Evolutionary conservation across 1,139 yeast genomes (phyloP), one percentile per base, ranked within the genome.

Genomic region (Candida labiduridarum): DNA sequence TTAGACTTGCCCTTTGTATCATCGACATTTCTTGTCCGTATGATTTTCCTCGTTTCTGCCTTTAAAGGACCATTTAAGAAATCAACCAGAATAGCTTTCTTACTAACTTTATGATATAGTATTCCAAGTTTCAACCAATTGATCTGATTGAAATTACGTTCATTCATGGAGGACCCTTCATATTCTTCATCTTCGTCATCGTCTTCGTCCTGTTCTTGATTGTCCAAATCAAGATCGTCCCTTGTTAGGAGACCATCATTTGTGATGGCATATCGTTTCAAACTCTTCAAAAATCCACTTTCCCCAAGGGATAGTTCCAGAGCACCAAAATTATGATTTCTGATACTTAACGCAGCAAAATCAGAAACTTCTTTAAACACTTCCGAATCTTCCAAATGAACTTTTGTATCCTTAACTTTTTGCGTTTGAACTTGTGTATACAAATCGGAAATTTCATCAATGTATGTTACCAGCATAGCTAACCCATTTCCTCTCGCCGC

Each of bases 61-160:
- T 81, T 83, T 47, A 89, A 69, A 0, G 96, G 92, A 0, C 96
- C 96, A 49, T 84, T 71, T 54, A 89, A 66, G 57, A 87, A 89
- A 56, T 84, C 88, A 15, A 76, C 68, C 1, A 82, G 74, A 0
- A 79, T 68, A 0, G 88, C 78, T 44, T 77, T 74, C 11, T 65
- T 64, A 53, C 87, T 78, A 16, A 76, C 63, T 48, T 72, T 66
- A 56, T 77, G 72, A 55, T 77, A 81, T 40, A 84, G 63, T 0
- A 79, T 66, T 0, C 95, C 96, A 38, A 87, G 63, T 49, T 74
- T 72, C 43, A 80, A 64, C 89, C 92, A 85, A 60, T 85, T 78
- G 56, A 74, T 76, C 7, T 66, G 58, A 47, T 72, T 71, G 59
- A 74, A 74, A 7, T 52, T 52, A 33, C 65, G 68, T 51, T 66